A percentile compares a stretch with the other conserved stretches of the same genome.
Evolutionary conservation across 331 rosid genomes (phyloP).

Genomic region (Telfairia occidentalis): DNA sequence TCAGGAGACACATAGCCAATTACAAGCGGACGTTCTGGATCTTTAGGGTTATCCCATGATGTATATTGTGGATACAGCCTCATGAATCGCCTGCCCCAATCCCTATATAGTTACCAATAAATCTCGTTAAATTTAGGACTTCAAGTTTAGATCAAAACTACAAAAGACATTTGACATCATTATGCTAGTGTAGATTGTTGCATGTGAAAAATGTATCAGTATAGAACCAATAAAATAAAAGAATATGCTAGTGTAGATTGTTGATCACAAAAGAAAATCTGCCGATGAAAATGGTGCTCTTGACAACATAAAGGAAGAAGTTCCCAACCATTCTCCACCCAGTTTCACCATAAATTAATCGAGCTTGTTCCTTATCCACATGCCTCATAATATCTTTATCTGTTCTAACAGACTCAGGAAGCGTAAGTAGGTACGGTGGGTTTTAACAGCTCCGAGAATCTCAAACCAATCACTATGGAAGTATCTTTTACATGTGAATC

Average conservation of each 20-base stretch:
- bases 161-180: not conserved
- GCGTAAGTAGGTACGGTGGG: not conserved
- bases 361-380: not conserved
- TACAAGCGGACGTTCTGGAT: constrained; percentile 76
- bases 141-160: not conserved
- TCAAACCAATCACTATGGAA: not conserved
- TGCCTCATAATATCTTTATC: not conserved
- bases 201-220: not conserved
- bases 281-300: not conserved
- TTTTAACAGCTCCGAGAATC: not conserved
- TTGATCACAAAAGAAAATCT: not conserved
- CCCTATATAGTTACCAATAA: constrained; percentile 46
- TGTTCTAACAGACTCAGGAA: not conserved
- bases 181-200: not conserved
- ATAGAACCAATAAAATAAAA: not conserved
- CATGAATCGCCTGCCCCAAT: constrained; percentile 94
- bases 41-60: constrained; percentile 79
- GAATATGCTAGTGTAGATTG: not conserved
- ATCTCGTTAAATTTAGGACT: not conserved
- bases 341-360: not conserved
- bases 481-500: not conserved
- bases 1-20: constrained; percentile 97
- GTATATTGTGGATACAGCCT: constrained; percentile 58
- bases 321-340: not conserved
- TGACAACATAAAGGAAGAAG: not conserved